A percentile compares a stretch with the other conserved stretches of the same genome.
Evolutionary conservation across 139 green algal genomes (phyloP).

Genomic region (Picochlorum sp.): DNA sequence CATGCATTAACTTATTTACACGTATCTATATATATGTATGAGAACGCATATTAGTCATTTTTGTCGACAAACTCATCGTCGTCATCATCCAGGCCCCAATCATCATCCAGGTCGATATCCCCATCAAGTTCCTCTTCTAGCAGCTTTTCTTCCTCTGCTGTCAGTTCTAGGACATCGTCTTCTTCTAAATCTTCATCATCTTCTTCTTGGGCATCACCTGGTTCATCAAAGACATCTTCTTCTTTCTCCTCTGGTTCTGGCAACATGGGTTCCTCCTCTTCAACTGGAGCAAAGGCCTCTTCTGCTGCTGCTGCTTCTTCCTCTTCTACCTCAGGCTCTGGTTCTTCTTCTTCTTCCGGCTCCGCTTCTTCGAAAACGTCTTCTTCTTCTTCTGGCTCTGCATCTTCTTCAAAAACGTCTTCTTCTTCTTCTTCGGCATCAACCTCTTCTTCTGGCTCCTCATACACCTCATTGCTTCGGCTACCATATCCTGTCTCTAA

Average conservation of each 20-base stretch:
- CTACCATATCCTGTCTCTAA: neutral
- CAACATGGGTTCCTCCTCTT: too few relatives aligned
- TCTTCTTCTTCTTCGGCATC: constrained; percentile 7
- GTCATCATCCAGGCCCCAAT: constrained; percentile 52
- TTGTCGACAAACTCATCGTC: neutral
- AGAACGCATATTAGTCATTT: too few relatives aligned
- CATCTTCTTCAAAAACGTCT: neutral
- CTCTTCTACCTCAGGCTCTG: neutral
- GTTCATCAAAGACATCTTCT: neutral
- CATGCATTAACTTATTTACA: constrained; percentile 2
- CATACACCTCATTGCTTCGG: neutral
- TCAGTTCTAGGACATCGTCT: constrained; percentile 14
- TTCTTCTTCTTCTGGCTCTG: neutral
- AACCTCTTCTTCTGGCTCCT: neutral
- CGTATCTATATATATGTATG: too few relatives aligned
- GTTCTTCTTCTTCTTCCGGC: constrained; percentile 2
- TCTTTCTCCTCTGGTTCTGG: neutral
- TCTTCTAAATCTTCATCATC: neutral
- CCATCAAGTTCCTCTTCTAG: constrained; percentile 23
- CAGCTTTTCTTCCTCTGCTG: constrained; percentile 30
- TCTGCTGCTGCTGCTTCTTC: neutral
- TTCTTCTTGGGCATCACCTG: neutral
- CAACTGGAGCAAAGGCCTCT: neutral
- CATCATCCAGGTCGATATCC: constrained; percentile 43
- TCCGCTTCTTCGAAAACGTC: neutral